phyloP scores from a whole-genome alignment of 352 stramenopile species.

The Globisporangium paroecandrum region DNA sequence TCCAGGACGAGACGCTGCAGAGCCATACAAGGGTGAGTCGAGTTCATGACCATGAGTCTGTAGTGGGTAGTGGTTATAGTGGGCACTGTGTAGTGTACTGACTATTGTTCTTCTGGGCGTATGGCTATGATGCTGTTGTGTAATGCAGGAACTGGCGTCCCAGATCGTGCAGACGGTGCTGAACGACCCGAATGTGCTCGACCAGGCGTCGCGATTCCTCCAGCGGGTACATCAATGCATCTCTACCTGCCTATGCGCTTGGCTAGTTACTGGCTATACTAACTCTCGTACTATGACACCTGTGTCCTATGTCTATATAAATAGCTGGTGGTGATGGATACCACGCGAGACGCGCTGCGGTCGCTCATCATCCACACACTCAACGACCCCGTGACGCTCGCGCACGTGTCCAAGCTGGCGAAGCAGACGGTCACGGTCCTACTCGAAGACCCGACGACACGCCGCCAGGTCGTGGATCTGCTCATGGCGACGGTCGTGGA shows the following conservation, averaged over 20 bases:
- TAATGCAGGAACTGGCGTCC: constrained; percentile 53
- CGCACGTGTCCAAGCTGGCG: constrained; percentile 44
- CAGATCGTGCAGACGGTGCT: constrained; percentile 87
- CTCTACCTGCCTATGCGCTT: constrained; percentile 2
- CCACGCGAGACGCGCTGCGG: constrained; percentile 50
- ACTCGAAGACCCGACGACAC: constrained; percentile 53
- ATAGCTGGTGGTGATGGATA: constrained; percentile 69
- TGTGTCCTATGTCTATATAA: not conserved
- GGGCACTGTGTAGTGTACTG: not conserved
- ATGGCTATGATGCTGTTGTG: not conserved
- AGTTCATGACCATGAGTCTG: not conserved
- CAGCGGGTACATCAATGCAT: constrained; percentile 37
- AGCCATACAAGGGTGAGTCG: constrained; percentile 44
- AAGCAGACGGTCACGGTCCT: constrained; percentile 44
- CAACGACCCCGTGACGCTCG: constrained; percentile 55
- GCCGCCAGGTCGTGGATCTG: constrained; percentile 53
- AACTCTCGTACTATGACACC: not conserved
- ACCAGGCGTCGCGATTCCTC: constrained; percentile 75
- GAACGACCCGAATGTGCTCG: constrained; percentile 79
- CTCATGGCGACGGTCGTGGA: constrained; percentile 46
- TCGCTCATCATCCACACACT: constrained; percentile 54
- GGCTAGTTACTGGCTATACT: not conserved
- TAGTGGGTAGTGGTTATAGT: not conserved
- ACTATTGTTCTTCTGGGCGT: not conserved
- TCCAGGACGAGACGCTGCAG: constrained; percentile 81